Evolutionary conservation across 2,329 filamentous ascomycete species (phyloP), one percentile per base, ranked within the genome.

Genomic region (Erysiphe neolycopersici): DNA sequence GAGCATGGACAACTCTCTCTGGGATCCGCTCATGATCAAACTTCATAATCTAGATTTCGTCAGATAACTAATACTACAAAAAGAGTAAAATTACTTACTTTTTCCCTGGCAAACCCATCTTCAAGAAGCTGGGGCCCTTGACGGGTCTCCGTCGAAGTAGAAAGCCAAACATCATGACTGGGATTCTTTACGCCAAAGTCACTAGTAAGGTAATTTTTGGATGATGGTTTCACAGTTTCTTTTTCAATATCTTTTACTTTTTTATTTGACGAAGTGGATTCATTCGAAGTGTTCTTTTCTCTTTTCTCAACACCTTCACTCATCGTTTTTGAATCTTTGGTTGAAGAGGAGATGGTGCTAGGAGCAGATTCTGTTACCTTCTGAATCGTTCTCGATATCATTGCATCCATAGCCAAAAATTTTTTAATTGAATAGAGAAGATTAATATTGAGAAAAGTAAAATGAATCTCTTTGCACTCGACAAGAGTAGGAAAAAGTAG

Each of bases 91-190:
- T 18, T 5, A 6, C 8, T 16, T 57, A 78, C 77, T 68, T 80
- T 84, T 57, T 89, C 81, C 12, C 80, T 66, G 0, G 61, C 73
- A 52, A 80, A 74, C 10, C 68, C 64, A 49, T 89, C 81, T 54
- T 89, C 80, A 2, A 89, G 57, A 0, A 85, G 61, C 52, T 59
- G 58, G 0, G 81, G 78, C 0, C 81, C 81, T 1, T 66, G 73
- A 44, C 72, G 63, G 40, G 79, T 67, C 3, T 73, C 65, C 32
- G 62, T 73, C 22, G 63, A 67, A 5, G 76, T 66, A 43, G 69
- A 72, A 44, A 91, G 63, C 81, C 80, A 89, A 55, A 84, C 68
- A 53, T 92, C 83, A 1, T 76, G 76, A 52, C 77, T 77, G 37
- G 64, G 62, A 53, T 83, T 68, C 59, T 76, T 81, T 26, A 77